These are phyloP conservation scores for Porcisia hertigi DNA, from an alignment of 208 protist species.

Conservation along the genomic window DNA sequence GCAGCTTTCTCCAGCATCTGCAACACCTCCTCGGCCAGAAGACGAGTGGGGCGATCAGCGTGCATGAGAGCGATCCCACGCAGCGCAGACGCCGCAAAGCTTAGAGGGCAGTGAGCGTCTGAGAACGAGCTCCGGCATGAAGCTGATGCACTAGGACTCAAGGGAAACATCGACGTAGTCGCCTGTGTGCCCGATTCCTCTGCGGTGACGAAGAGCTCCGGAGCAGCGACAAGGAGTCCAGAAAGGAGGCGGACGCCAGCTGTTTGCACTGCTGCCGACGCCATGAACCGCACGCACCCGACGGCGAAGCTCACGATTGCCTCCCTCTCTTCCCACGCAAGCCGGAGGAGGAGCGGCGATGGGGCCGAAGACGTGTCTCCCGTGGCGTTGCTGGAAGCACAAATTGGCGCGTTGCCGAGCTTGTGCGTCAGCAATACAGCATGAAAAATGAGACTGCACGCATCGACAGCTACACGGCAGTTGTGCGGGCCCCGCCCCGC, in stretches of 20 bases:
- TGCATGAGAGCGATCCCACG: conserved; percentile 58
- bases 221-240: conserved; percentile 57
- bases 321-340: conserved; percentile 37
- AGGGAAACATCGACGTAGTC: background rate
- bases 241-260: conserved; percentile 74
- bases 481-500: conserved; percentile 13
- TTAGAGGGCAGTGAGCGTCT: conserved; percentile 17
- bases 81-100: conserved; percentile 36
- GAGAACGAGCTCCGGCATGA: background rate
- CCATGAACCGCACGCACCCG: conserved; percentile 55
- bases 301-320: conserved; percentile 69
- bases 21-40: conserved; percentile 63
- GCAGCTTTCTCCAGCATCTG: conserved; percentile 32
- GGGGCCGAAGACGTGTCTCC: background rate
- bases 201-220: conserved; percentile 47
- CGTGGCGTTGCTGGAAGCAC: background rate
- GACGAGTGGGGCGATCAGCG: conserved; percentile 41
- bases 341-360: conserved; percentile 12
- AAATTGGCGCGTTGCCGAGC: background rate
- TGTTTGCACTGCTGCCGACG: conserved; percentile 51
- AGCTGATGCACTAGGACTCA: background rate
- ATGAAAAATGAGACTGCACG: conserved; percentile 56
- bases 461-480: conserved; percentile 49
- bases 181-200: background rate
- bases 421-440: conserved; percentile 42